Base-by-base conservation (phyloP, 2,329 filamentous ascomycete genomes). In the Colletotrichum musae region DNA sequence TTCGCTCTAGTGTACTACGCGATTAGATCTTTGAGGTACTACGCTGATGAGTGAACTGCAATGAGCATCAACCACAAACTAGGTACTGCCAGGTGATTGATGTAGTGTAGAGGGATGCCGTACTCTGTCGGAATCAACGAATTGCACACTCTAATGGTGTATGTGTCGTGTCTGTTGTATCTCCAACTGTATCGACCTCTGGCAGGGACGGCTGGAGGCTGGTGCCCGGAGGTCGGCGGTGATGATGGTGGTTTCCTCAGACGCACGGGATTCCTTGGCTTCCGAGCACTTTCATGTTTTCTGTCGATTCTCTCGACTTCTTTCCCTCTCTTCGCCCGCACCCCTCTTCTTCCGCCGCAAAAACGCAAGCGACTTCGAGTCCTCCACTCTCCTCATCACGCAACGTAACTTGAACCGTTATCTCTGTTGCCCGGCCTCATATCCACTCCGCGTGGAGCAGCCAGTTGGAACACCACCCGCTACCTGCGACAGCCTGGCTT, bases 401-500 rank as follows among this genome's bases (percentile, higher is more conserved):
- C 61, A 68, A 68, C 60, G 32, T 36, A 36, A 36, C 15, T 39
- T 32, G 56, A 66, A 43, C 51, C 26, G 66, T 69, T 69, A 69
- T 66, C 66, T 69, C 56, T 60, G 36, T 68, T n/a, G 32, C 56
- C 56, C 50, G 56, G 54, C 50, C 43, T 64, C 32, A 21, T 48
- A 45, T 41, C 66, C 62, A 69, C 66, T 24, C 26, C 18, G 39
- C 62, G 62, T 69, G 66, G 66, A 69, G 66, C 51, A 51, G 48
- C 66, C 62, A 66, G 50, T 61, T 59, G 62, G 62, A 58, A 57
- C 62, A 51, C 66, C 62, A 54, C 43, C 62, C 57, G 62, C 43
- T 50, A 58, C 59, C 52, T 61, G 66, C 66, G 56, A 69, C 62
- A 61, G 57, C 62, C 66, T 69, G 43, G 62, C 62, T 60, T 58